These are phyloP conservation scores for Allomyces macrogynus DNA, from an alignment of 192 early-diverging fungal genomes.

Conservation along the genomic window DNA sequence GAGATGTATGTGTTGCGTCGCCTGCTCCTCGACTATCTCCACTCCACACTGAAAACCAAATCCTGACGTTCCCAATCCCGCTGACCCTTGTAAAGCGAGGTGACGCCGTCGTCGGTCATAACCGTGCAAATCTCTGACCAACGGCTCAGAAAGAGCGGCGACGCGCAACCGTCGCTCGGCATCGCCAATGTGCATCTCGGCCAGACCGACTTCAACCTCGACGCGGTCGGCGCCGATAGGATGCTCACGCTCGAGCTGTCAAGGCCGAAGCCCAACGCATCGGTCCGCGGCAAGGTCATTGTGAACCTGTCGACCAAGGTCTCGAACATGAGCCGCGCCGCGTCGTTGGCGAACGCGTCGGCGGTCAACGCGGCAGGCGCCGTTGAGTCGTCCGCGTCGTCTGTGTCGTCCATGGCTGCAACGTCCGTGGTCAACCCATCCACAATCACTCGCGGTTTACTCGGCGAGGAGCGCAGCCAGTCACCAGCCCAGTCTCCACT, in stretches of 20 bases:
- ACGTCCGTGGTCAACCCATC: no score
- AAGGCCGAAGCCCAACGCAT: conserved; percentile 54
- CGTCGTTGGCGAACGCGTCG: conserved; percentile 4
- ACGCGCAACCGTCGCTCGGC: conserved; percentile 65
- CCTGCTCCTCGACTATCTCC: neutral
- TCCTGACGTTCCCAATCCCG: neutral
- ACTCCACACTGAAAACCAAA: neutral
- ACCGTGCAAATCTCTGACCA: conserved; percentile 96
- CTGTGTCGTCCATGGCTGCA: no score
- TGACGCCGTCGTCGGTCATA: conserved; percentile 52
- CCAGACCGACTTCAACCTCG: conserved; percentile 53
- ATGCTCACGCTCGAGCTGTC: conserved; percentile 79
- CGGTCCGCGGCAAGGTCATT: conserved; percentile 70
- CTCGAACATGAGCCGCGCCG: conserved; percentile 18
- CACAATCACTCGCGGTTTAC: no score
- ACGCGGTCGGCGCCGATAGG: conserved; percentile 42
- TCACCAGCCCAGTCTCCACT: conserved; percentile 5
- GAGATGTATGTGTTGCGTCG: conserved; percentile 29
- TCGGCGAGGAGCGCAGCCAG: no score
- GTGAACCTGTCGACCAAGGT: conserved; percentile 46
- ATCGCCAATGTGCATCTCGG: conserved; percentile 69
- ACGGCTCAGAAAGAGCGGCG: conserved; percentile 78
- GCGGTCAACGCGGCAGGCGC: neutral
- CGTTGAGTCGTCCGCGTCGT: no score
- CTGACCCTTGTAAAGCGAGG: conserved; percentile 22